Conservation (phyloP, 768 basidiomycete species). For the Mycena sanguinolenta region DNA sequence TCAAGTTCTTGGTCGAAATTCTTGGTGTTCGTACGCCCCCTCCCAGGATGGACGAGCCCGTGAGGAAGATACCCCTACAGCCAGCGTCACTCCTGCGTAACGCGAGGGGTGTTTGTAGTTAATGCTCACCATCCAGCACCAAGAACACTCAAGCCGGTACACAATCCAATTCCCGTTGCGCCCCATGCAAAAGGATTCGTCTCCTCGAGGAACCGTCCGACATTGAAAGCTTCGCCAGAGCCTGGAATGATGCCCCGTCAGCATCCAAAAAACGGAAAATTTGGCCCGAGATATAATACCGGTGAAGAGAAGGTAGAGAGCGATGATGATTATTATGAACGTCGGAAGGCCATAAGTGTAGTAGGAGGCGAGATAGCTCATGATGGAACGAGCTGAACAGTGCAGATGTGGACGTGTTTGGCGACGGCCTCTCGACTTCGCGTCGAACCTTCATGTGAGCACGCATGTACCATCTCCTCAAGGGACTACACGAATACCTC, state of each 20-base stretch:
- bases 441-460: slow-evolving; percentile 7
- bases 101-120: neutral
- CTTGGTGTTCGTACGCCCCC: slow-evolving; percentile 95
- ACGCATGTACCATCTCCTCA: slow-evolving; percentile 93
- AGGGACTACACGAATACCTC: slow-evolving; percentile 90
- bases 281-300: slow-evolving; percentile 60
- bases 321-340: slow-evolving; percentile 74
- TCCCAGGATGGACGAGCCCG: slow-evolving; percentile 96
- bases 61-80: slow-evolving; percentile 95
- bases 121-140: slow-evolving; percentile 92
- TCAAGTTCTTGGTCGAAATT: slow-evolving; percentile 97
- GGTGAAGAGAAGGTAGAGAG: slow-evolving; percentile 91
- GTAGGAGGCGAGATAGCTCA: slow-evolving; percentile 67
- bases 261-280: slow-evolving; percentile 1
- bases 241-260: slow-evolving; percentile 55
- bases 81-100: slow-evolving; percentile 18
- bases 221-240: slow-evolving; percentile 93
- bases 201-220: slow-evolving; percentile 94
- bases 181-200: slow-evolving; percentile 96
- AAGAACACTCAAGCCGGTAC: slow-evolving; percentile 92
- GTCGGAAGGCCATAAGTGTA: slow-evolving; percentile 78
- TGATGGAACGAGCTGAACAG: slow-evolving; percentile 35
- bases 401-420: slow-evolving; percentile 33
- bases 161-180: slow-evolving; percentile 89
- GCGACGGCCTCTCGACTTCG: neutral